Base-by-base conservation (phyloP, 2,329 filamentous ascomycete genomes). In the Cladosporium sp. region DNA sequence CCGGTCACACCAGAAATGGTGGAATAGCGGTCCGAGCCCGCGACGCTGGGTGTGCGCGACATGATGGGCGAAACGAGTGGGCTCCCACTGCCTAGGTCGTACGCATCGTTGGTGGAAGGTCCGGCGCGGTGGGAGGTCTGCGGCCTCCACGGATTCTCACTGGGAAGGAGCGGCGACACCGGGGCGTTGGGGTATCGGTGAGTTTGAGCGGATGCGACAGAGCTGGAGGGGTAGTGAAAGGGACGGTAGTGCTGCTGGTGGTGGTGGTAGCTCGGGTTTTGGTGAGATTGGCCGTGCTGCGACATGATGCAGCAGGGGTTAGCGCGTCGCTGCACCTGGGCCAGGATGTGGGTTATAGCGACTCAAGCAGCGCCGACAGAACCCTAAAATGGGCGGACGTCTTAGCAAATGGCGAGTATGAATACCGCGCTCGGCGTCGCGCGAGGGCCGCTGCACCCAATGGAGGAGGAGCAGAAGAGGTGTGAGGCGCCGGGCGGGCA, bases 21-120 rank as follows among this genome's bases (percentile, higher is more conserved):
- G 9, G 60, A 62, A 13, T 45, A 52, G 37, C 57, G 53, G 54
- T 63, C 61, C 50, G 58, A 62, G 14, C 32, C 43, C 16, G 61
- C 57, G 28, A 59, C 43, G 37, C 59, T 61, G 31, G 56, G 53
- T 18, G 51, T 56, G 41, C 61, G 46, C 40, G 56, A 61, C 61
- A 64, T 63, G 41, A 59, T 56, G 28, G 61, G 59, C 45, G 59
- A 62, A 38, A 61, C 59, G 18, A 46, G 34, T 8, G 49, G 49
- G 28, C 49, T 52, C 16, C 40, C 13, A 22, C 9, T 28, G 16
- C 14, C 18, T 11, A 9, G 46, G 19, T 33, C 55, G 46, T 43
- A 43, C 14, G 48, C 48, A 50, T 50, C 11, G 48, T 50, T 50
- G 11, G 43, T 22, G 22, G 37, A 35, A 3, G 35, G 46, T 7